phyloP scores from a whole-genome alignment of 2,329 filamentous ascomycete genomes.

The Microcyclosporella mali region DNA sequence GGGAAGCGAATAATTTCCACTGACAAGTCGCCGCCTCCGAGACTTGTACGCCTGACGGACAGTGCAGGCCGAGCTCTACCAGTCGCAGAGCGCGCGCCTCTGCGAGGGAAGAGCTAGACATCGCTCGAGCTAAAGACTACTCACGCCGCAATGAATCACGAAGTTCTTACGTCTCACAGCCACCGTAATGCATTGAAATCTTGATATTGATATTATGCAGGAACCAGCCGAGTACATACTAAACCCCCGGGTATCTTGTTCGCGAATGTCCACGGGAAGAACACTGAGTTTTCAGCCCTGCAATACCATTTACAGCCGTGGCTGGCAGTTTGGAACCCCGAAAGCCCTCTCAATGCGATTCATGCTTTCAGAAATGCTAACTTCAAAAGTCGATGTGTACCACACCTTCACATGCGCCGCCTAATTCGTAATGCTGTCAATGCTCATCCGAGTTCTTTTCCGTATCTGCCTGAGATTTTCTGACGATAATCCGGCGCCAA shows the following conservation, averaged over 20 bases:
- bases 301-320: no score
- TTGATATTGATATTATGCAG: no score
- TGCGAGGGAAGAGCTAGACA: constrained; percentile 25
- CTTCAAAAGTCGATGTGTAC: not conserved
- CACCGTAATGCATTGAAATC: no score
- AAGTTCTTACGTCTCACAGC: no score
- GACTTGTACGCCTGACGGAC: constrained; percentile 33
- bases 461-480: not conserved
- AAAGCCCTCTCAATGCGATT: not conserved
- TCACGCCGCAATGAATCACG: no score
- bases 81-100: constrained; percentile 40
- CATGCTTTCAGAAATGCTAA: not conserved
- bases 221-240: no score
- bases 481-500: not conserved
- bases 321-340: no score
- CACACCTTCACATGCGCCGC: no score
- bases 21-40: constrained; percentile 23
- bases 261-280: no score
- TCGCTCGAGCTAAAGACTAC: not conserved
- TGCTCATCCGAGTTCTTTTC: constrained; percentile 13
- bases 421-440: constrained; percentile 12
- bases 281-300: no score
- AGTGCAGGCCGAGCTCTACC: constrained; percentile 39
- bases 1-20: constrained; percentile 21
- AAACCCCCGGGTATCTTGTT: no score